These are phyloP conservation scores for Ilyonectria destructans DNA, from an alignment of 2,329 filamentous ascomycete species.

Conservation along the genomic window DNA sequence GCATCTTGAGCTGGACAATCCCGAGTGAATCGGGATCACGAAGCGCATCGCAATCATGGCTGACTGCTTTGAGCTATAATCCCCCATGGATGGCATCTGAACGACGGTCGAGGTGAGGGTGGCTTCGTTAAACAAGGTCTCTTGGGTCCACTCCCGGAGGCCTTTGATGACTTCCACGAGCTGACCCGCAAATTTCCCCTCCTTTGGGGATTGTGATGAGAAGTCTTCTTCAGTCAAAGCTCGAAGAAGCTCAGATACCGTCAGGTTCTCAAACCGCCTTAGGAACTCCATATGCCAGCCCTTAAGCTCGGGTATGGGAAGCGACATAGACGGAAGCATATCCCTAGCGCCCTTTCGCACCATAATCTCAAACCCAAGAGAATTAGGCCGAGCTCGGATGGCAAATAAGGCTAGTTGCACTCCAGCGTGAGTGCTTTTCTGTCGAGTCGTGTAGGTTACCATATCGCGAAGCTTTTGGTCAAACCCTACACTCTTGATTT, in stretches of 20 bases:
- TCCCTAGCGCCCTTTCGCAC: conserved; percentile 71
- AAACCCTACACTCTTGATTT: conserved; percentile 77
- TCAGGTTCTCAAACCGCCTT: conserved; percentile 63
- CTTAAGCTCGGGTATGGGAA: conserved; percentile 69
- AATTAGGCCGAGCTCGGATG: conserved; percentile 66
- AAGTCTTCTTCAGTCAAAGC: conserved; percentile 57
- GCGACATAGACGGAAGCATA: conserved; percentile 73
- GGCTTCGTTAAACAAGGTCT: no score
- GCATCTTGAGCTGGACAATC: no score
- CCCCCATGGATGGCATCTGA: conserved; percentile 58
- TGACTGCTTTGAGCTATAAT: conserved; percentile 14
- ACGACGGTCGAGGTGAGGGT: conserved; percentile 62
- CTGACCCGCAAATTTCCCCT: conserved; percentile 63
- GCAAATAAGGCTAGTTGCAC: conserved; percentile 74
- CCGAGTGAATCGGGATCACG: no score
- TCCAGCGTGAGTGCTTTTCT: conserved; percentile 65
- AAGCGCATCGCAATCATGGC: no score
- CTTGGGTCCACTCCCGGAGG: no score
- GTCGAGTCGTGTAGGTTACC: conserved; percentile 69
- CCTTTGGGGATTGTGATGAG: conserved; percentile 54
- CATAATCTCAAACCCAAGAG: conserved; percentile 75
- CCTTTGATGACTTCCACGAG: conserved; percentile 35
- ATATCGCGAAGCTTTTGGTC: conserved; percentile 75
- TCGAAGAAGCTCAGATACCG: conserved; percentile 54
- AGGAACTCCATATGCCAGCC: conserved; percentile 71